A percentile compares a stretch with the other conserved stretches of the same genome.
Evolutionary conservation across 2,329 filamentous ascomycete species (phyloP).

Genomic region (Neoascochyta sp.): DNA sequence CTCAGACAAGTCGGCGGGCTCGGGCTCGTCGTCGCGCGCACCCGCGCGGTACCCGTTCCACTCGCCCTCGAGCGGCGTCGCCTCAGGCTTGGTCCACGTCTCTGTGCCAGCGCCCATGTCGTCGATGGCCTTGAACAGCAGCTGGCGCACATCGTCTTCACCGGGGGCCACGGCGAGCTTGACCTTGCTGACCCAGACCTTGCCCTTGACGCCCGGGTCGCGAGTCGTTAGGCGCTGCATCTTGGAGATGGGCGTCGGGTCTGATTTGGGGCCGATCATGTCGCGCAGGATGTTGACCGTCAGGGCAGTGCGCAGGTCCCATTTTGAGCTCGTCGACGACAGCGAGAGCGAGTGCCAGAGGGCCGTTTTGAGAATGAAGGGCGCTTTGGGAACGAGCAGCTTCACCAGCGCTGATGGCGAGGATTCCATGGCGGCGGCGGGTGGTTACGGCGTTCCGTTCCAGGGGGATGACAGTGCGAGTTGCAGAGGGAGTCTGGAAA

Average conservation of each 20-base stretch:
- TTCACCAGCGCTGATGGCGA: slow-evolving; percentile 34
- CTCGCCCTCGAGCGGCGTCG: slow-evolving; percentile 62
- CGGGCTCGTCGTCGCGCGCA: slow-evolving; percentile 49
- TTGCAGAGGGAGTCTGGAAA: no score
- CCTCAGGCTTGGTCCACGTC: slow-evolving; percentile 45
- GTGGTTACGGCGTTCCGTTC: no score
- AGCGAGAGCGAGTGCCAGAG: slow-evolving; percentile 62
- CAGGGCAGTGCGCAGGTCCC: slow-evolving; percentile 73
- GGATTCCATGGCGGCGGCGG: slow-evolving; percentile 29
- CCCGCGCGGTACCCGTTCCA: slow-evolving; percentile 68
- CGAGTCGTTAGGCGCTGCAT: slow-evolving; percentile 59
- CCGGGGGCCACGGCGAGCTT: slow-evolving; percentile 57
- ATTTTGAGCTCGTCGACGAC: slow-evolving; percentile 69
- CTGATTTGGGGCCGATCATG: slow-evolving; percentile 28
- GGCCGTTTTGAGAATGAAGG: slow-evolving; percentile 60
- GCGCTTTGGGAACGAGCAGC: slow-evolving; percentile 45
- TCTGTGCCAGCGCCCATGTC: slow-evolving; percentile 45
- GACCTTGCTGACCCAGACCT: slow-evolving; percentile 75
- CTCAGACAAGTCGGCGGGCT: slow-evolving; percentile 56
- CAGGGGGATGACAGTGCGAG: no score
- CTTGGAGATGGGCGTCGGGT: slow-evolving; percentile 27
- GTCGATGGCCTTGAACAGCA: slow-evolving; percentile 57
- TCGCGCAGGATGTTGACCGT: slow-evolving; percentile 66
- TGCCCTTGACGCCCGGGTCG: slow-evolving; percentile 69
- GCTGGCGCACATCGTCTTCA: slow-evolving; percentile 51